Base-by-base conservation (phyloP, 2,329 filamentous ascomycete genomes). In the Talaromyces sp. region DNA sequence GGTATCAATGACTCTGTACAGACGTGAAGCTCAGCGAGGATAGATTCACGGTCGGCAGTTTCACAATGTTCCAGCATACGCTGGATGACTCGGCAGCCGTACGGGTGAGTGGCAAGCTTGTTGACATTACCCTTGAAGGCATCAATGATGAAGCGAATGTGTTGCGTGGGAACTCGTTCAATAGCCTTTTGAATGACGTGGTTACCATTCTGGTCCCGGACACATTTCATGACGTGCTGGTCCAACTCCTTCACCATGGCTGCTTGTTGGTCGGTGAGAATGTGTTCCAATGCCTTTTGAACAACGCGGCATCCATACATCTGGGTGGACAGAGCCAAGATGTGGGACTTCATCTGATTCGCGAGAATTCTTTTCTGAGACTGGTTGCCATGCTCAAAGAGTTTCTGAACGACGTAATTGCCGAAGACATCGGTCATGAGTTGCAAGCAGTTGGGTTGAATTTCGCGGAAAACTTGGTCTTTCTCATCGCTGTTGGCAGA, bases 341-440 rank as follows among this genome's bases (percentile, higher is more conserved):
- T 88, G 73, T 93, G 91, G 7, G 90, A 90, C 75, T 90, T 91
- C 93, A 98, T 97, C 76, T 91, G 88, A 68, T 88, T 87, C 0
- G 92, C 93, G 48, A 99, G 79, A 2, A 90, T 84, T 77, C 90
- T 93, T 82, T 99, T 99, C 80, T 99, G 95, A 0, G 89, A 85
- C 77, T 97, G 93, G 70, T 92, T 96, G 45, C 95, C 94, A 75
- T 98, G 92, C 75, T 98, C 94, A 68, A 98, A 97, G 74, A 98
- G 89, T 76, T 97, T 98, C 74, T 99, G 95, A 45, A 98, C 93
- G 41, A 99, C 95, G 74, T 98, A 99, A 77, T 99, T 99, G 62
- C 95, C 95, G 74, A 97, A 99, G 0, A 98, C 90, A 75, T 98
- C 95, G 54, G 90, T 94, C 92, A 97, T 97, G 57, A 99, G 82